Evolutionary conservation across 2,329 filamentous ascomycete species (phyloP), one percentile per base, ranked within the genome.

Genomic region (Cladosporium sp.): DNA sequence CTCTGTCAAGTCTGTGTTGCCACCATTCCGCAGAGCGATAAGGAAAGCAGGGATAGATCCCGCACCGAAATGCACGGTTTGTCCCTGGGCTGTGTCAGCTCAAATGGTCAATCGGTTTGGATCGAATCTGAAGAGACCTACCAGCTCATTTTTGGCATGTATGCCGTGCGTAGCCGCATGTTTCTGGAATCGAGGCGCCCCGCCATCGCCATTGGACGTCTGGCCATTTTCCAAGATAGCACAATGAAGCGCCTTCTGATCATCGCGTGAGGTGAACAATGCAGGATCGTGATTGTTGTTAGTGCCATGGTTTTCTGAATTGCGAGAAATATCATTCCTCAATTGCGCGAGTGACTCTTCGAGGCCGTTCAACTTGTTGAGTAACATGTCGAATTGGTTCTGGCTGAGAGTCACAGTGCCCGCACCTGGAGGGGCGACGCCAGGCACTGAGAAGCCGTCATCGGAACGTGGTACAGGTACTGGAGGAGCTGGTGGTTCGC

Each of bases 41-140:
- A 86, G 80, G 60, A 86, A 80, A 10, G 83, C 83, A 12, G 85
- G 77, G 1, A 86, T 82, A 0, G 83, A 86, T 58, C 82, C 78
- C 34, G 81, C 83, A 15, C 83, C 83, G 32, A 86, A 71, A 67
- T 86, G 83, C 20, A 85, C 81, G 4, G 81, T 84, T 61, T 83
- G 81, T 61, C 82, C 80, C 57, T 82, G 81, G 45, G 82, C 71
- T 2, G 9, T 25, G 19, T 53, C 25, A 50, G 32, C 28, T 63
- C 28, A 61, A 10, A 44, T 9, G 55, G 17, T 15, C 15, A 19
- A 45, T 28, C 15, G 4, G 8, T 4, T 13, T 42, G 28, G 25
- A 34, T 10, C 3, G 8, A 10, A 32, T n/a, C n/a, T n/a, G 13
- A 15, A 10, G 10, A 55, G 42, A 32, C 56, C 60, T 55, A 25